Evolutionary conservation across 139 green algal species (phyloP), one percentile per base, ranked within the genome.

Genomic region (Auxenochlorella pyrenoidosa): DNA sequence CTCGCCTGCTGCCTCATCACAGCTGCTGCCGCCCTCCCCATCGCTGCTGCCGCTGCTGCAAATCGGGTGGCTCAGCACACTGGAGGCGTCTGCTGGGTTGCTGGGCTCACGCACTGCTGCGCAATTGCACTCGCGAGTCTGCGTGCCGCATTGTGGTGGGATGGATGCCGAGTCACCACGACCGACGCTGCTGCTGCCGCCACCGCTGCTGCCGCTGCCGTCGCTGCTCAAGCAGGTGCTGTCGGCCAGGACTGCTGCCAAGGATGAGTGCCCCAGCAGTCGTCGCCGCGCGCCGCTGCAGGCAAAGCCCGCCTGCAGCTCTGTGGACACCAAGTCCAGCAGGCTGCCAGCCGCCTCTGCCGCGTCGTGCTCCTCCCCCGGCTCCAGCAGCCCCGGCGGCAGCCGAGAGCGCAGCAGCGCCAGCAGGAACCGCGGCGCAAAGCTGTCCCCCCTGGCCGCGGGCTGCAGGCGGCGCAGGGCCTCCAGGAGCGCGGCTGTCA

Each of bases 361-460:
- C 58, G 88, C 86, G 73, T 91, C 88, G 34, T 91, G 86, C 54
- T 91, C 83, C 68, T 89, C 47, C 8, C 88, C 88, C 5, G 44
- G 40, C 32, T 71, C 40, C 10, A 89, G 70, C 18, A 68, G 40
- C 6, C 72, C 44, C 3, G 28, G 28, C 26, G 41, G 38, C 24
- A 80, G n/a, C 22, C 70, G 26, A 3, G 51, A 32, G 21, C 32
- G 68, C 6, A 80, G 40, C 16, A 58, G 47, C 28, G 40, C 19
- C 13, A 86, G 38, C 13, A 79, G 8, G 0, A 34, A 38, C 5
- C 59, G 59, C 8, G 86, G 54, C 19, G 84, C 16, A 28, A 73
- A 41, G 76, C 26, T 34, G n/a, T 6, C 3, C 2, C n/a, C 2
- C 6, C 13, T 38, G 44, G 24, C 34, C 30, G 34, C 12, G 16